phyloP scores from a whole-genome alignment of 768 basidiomycete genomes.

The Tubosaeta sp. region DNA sequence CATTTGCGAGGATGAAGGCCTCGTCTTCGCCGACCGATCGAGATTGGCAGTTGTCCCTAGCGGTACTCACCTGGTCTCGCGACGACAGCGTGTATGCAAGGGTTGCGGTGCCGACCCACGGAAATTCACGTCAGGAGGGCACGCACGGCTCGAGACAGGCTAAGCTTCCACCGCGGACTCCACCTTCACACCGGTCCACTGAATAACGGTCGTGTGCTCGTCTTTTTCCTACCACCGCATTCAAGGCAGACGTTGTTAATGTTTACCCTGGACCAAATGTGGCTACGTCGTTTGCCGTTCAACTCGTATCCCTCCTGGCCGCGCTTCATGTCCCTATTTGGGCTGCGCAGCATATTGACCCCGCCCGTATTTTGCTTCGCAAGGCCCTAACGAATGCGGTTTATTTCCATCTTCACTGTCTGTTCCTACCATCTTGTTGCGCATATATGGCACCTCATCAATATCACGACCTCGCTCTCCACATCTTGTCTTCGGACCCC shows the following conservation, averaged over 20 bases:
- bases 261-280: constrained; percentile 64
- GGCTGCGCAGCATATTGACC: constrained; percentile 42
- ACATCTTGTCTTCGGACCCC: constrained; percentile 87
- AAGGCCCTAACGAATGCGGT: constrained; percentile 94
- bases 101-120: neutral
- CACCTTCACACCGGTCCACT: neutral
- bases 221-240: constrained; percentile 1
- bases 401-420: constrained; percentile 64
- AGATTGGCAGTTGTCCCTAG: constrained; percentile 12
- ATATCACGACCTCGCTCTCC: constrained; percentile 84
- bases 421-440: constrained; percentile 71
- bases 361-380: constrained; percentile 53
- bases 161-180: neutral
- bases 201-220: constrained; percentile 24
- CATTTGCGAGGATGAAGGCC: constrained; percentile 11
- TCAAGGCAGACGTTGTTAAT: constrained; percentile 48
- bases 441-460: constrained; percentile 90
- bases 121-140: neutral
- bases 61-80: neutral
- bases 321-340: constrained; percentile 58
- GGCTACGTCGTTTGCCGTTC: constrained; percentile 48
- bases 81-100: neutral
- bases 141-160: neutral
- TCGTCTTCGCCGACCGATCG: constrained; percentile 17
- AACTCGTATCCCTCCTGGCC: constrained; percentile 53